Evolutionary conservation across 768 basidiomycete genomes (phyloP).

Genomic region (Leccinum broughii): DNA sequence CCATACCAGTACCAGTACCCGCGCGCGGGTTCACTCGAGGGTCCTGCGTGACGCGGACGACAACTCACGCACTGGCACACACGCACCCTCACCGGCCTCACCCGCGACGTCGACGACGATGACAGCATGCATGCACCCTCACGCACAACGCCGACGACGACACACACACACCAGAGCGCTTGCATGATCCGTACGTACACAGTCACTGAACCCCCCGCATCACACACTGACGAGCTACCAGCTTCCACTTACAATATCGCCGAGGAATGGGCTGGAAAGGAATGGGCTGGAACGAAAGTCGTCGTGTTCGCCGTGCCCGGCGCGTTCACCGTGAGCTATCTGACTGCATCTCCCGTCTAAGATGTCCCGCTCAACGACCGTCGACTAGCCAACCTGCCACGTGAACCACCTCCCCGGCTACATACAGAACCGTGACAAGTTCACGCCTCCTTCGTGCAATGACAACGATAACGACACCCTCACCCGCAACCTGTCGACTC

Average conservation of each 20-base stretch:
- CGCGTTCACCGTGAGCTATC: slow-evolving; percentile 66
- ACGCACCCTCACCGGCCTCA: too few species aligned
- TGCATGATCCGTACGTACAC: slow-evolving; percentile 64
- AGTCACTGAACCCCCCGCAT: not conserved
- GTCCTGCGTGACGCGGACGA: too few species aligned
- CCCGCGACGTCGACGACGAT: too few species aligned
- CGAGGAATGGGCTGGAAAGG: slow-evolving; percentile 71
- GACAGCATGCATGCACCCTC: too few species aligned
- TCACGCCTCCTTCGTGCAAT: slow-evolving; percentile 24
- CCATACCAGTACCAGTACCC: too few species aligned
- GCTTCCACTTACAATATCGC: slow-evolving; percentile 53
- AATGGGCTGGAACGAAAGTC: slow-evolving; percentile 83
- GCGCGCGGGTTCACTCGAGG: too few species aligned
- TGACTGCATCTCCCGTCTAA: not conserved
- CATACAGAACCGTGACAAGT: slow-evolving; percentile 44
- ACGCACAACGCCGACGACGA: too few species aligned
- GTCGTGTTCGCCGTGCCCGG: slow-evolving; percentile 79
- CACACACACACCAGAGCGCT: slow-evolving; percentile 40
- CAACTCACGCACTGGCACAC: too few species aligned
- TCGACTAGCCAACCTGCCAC: slow-evolving; percentile 42
- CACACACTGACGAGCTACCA: slow-evolving; percentile 23
- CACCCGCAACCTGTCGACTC: too few species aligned
- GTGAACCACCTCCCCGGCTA: slow-evolving; percentile 47
- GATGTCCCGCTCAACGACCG: not conserved
- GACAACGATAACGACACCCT: too few species aligned